A percentile compares a stretch with the other conserved stretches of the same genome.
phyloP scores from a whole-genome alignment of 75 land plant genomes.

The Larix kaempferi region DNA sequence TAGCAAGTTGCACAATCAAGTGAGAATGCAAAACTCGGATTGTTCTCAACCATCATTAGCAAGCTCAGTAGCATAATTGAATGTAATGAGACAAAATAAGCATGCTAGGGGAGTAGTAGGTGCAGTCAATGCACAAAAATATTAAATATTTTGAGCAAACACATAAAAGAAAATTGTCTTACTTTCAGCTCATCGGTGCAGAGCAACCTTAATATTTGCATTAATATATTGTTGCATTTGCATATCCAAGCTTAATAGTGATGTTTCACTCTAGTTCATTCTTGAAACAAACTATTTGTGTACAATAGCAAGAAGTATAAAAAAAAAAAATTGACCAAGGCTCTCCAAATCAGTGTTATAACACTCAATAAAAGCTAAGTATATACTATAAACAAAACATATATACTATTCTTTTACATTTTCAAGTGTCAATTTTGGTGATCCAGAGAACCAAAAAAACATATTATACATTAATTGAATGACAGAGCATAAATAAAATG shows the following conservation, averaged over 20 bases:
- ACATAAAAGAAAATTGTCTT: constrained; percentile 5
- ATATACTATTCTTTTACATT: not conserved
- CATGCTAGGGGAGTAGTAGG: not conserved
- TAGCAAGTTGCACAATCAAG: too few species aligned
- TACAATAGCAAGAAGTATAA: not conserved
- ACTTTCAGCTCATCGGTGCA: constrained; percentile 94
- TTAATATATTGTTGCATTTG: constrained; percentile 96
- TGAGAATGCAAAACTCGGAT: too few species aligned
- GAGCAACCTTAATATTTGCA: constrained; percentile 96
- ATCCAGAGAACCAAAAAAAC: not conserved
- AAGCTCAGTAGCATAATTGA: not conserved
- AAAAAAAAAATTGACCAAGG: not conserved
- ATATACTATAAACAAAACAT: not conserved
- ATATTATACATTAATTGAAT: not conserved
- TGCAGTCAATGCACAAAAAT: not conserved
- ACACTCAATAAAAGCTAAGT: not conserved
- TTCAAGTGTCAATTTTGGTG: not conserved
- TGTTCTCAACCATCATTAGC: too few species aligned
- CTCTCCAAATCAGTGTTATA: not conserved
- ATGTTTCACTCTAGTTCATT: constrained; percentile 98
- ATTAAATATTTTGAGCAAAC: not conserved
- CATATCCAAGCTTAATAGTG: constrained; percentile 97
- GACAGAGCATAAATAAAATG: not conserved
- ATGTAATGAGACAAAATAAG: not conserved
- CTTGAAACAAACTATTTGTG: constrained; percentile 95